Evolutionary conservation across 352 stramenopile genomes (phyloP), one percentile per base, ranked within the genome.

Genomic region (Peronospora destructor): DNA sequence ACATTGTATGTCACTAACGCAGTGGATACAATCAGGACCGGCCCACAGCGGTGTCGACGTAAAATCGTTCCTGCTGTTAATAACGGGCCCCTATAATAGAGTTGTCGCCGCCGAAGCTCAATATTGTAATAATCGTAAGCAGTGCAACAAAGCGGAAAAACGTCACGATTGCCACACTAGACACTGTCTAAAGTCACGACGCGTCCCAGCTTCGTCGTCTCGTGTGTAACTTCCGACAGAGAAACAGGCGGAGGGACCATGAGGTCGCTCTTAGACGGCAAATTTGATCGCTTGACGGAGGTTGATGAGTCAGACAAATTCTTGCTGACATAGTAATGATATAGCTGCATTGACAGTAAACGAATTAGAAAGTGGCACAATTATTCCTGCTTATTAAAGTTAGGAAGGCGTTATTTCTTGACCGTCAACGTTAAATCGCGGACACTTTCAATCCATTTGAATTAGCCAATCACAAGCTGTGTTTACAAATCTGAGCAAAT

Each of bases 271-370:
- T 61, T 58, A 2, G 76, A 53, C 0, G 60, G 33, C 1, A 90
- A 43, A 17, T n/a, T 67, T 1, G 49, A 37, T 26, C 63, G 63
- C 53, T 73, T 75, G 29, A 67, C 44, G 6, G 78, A 80, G 61
- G 88, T n/a, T 69, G 5, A 69, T 56, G 1, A 79, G 79, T 37
- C 79, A 93, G 23, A 75, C 75, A 45, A 76, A 65, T 39, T 93
- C 77, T 4, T 61, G 69, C 37, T 81, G 65, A 25, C 79, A 93
- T 29, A 5, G 89, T 71, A 37, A 73, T 91, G 7, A 77, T 77
- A 69, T 70, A 89, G 47, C 77, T 77, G 34, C 82, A 93, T 33
- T 78, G 64, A 48, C 82, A 93, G 56, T 90, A n/a, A n/a, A n/a
- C n/a, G n/a, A n/a, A n/a, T n/a, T n/a, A n/a, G n/a, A n/a, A n/a